Evolutionary conservation across 2,329 filamentous ascomycete species (phyloP).

Genomic region (Cladobotryum mycophilum): DNA sequence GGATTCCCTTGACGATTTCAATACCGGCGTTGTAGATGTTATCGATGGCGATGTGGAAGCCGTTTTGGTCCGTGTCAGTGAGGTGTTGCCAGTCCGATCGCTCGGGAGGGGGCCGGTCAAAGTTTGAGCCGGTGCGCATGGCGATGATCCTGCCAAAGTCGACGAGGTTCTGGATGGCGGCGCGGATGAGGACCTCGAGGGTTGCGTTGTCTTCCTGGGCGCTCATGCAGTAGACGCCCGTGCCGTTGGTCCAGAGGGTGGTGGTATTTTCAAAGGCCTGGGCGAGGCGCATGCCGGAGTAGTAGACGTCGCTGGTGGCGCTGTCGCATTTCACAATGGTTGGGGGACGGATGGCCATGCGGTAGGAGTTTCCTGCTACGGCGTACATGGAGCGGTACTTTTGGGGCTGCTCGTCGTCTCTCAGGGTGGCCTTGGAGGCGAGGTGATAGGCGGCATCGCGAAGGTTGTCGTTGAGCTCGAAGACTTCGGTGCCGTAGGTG

Average conservation of each 20-base stretch:
- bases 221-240: conserved; percentile 61
- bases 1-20: conserved; percentile 57
- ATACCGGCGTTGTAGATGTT: conserved; percentile 64
- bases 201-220: conserved; percentile 69
- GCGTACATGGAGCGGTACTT: conserved; percentile 51
- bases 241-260: conserved; percentile 59
- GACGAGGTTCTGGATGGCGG: conserved; percentile 47
- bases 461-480: conserved; percentile 57
- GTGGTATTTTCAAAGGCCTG: conserved; percentile 62
- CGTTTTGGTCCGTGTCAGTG: conserved; percentile 54
- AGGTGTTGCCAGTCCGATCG: conserved; percentile 53
- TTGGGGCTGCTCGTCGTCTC: conserved; percentile 42
- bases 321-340: conserved; percentile 58
- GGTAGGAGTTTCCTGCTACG: conserved; percentile 32
- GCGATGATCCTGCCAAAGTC: conserved; percentile 64
- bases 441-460: conserved; percentile 46
- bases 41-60: conserved; percentile 54
- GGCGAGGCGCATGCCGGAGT: conserved; percentile 53
- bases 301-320: conserved; percentile 68
- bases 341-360: conserved; percentile 41
- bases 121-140: conserved; percentile 63
- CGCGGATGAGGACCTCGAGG: conserved; percentile 58
- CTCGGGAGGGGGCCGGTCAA: conserved; percentile 60
- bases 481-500: conserved; percentile 64
- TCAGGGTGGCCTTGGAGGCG: conserved; percentile 45